Evolutionary conservation across 495 filamentous ascomycete genomes (phyloP), one percentile per base, ranked within the genome.

Genomic region (Aspergillus saccharolyticus): DNA sequence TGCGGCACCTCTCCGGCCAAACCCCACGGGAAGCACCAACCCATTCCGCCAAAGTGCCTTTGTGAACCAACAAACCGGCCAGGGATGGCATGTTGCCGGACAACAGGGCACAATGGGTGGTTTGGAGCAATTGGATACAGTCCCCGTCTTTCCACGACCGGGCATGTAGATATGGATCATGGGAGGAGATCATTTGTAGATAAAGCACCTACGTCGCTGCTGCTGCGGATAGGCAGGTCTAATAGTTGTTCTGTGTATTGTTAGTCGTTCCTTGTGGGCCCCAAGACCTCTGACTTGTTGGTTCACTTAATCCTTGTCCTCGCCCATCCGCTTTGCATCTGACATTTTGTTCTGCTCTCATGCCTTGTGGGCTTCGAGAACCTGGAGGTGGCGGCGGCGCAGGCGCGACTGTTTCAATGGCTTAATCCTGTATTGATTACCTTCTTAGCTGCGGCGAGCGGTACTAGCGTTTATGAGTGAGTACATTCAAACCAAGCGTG

Each of bases 41-140:
- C 93, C 93, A 1, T 97, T 97, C 82, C 82, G 93, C 9, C 90
- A 96, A 68, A 88, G 86, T 52, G 81, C 85, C 0, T 95, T 96
- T 62, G 85, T 94, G 33, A 91, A 95, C 63, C 89, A 93, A 64
- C 81, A 85, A 39, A 96, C 90, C 2, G 91, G 92, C 0, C 79
- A 87, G 68, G 88, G 89, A 15, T 96, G 94, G 89, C 92, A 96
- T 63, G 80, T 80, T 42, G 83, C 84, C 53, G 68, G 68, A 9
- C 73, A 73, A 42, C 83, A 89, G 70, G 84, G 89, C 4, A 94
- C 92, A 12, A 88, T 96, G 64, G 91, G 93, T 44, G 94, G 93
- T 1, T 72, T 93, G 54, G 76, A 96, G 70, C 83, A 89, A 55
- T 53, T 96, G 54, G 83, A 86, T 17, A 93, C 91, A 3, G 78